These are phyloP conservation scores for Knufia petricola DNA, from an alignment of 2,329 filamentous ascomycete species.

Conservation along the genomic window DNA sequence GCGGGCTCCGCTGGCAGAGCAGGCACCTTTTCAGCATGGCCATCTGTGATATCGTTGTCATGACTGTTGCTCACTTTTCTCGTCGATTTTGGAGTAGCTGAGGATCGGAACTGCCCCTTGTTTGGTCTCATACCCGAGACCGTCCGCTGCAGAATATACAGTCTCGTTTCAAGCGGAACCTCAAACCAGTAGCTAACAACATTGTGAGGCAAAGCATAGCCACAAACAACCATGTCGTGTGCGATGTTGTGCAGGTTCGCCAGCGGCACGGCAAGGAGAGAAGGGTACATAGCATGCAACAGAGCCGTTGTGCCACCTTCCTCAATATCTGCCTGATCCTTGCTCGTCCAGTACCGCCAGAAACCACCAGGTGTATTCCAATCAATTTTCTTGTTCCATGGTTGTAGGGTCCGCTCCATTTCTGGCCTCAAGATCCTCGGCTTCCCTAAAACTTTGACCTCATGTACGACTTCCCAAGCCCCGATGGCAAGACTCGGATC, in stretches of 20 bases:
- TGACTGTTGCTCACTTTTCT: background rate
- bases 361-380: slow-evolving; percentile 9
- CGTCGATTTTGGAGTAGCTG: background rate
- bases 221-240: slow-evolving; percentile 24
- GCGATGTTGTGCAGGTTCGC: slow-evolving; percentile 24
- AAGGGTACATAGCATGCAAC: slow-evolving; percentile 26
- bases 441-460: slow-evolving; percentile 43
- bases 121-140: background rate
- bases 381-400: background rate
- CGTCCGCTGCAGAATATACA: slow-evolving; percentile 40
- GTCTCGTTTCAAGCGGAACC: slow-evolving; percentile 43
- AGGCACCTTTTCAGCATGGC: background rate
- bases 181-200: slow-evolving; percentile 45
- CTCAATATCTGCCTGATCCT: background rate
- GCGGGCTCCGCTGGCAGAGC: background rate
- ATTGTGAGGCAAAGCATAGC: slow-evolving; percentile 18
- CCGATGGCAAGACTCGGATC: slow-evolving; percentile 39
- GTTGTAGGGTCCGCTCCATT: slow-evolving; percentile 12
- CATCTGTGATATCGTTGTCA: background rate
- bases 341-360: slow-evolving; percentile 18
- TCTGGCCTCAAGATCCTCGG: slow-evolving; percentile 40
- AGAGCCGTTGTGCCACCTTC: slow-evolving; percentile 26
- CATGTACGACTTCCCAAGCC: slow-evolving; percentile 43
- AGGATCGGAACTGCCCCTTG: background rate
- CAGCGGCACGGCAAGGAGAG: slow-evolving; percentile 10